phyloP scores from a whole-genome alignment of 768 basidiomycete species.

The Auriscalpium orientale region DNA sequence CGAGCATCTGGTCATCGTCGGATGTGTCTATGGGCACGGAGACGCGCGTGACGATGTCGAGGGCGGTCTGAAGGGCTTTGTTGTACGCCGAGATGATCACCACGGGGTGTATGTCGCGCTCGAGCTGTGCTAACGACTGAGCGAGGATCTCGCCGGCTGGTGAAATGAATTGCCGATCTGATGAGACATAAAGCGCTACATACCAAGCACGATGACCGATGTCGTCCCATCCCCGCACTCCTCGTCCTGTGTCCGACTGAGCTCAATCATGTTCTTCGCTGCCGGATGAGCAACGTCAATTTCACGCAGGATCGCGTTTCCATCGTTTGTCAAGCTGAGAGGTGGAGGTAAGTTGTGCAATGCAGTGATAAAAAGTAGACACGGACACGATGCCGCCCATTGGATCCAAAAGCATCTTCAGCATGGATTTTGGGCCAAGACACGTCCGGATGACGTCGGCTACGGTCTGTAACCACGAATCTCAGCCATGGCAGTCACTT shows the following conservation, averaged over 20 bases:
- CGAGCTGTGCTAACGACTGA: constrained; percentile 85
- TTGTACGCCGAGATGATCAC: constrained; percentile 99
- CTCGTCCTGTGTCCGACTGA: constrained; percentile 95
- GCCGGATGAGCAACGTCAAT: constrained; percentile 99
- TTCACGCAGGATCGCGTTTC: constrained; percentile 97
- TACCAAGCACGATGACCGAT: constrained; percentile 95
- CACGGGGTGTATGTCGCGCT: constrained; percentile 97
- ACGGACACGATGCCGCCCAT: constrained; percentile 97
- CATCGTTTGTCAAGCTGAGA: constrained; percentile 87
- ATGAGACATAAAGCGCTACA: constrained; percentile 14
- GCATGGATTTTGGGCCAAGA: constrained; percentile 95
- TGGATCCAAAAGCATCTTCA: constrained; percentile 99
- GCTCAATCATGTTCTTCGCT: constrained; percentile 99
- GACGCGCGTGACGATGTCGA: constrained; percentile 81
- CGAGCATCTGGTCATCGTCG: constrained; percentile 87
- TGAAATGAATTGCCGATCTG: neutral
- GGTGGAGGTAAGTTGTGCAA: neutral
- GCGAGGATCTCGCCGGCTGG: constrained; percentile 96
- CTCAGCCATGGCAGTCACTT: neutral
- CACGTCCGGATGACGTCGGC: constrained; percentile 98
- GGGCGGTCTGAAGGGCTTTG: constrained; percentile 87
- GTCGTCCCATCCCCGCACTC: constrained; percentile 99
- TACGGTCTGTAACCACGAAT: constrained; percentile 56
- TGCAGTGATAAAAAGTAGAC: neutral
- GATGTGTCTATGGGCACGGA: constrained; percentile 84